Conservation (phyloP, 1,284 basidiomycete genomes). For the Marasmius tenuissimus region DNA sequence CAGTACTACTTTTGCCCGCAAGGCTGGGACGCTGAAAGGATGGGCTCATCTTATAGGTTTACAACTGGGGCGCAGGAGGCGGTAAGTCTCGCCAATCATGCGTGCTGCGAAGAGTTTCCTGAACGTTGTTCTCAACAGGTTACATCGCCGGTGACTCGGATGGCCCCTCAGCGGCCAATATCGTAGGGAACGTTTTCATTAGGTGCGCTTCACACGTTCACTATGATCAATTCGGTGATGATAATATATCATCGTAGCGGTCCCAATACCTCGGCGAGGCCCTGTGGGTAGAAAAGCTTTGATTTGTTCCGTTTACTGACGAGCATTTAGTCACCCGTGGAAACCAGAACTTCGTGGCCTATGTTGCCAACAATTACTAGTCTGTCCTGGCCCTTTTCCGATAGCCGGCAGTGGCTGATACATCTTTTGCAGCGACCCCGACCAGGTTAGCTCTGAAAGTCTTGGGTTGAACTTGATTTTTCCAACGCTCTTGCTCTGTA, state of each 20-base stretch:
- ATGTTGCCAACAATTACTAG: slow-evolving; percentile 33
- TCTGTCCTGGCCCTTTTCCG: neutral
- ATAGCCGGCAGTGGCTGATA: neutral
- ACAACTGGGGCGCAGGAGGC: slow-evolving; percentile 36
- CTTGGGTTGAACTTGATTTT: neutral
- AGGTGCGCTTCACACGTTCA: slow-evolving; percentile 19
- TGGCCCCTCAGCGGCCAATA: slow-evolving; percentile 33
- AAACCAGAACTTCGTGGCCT: slow-evolving; percentile 37
- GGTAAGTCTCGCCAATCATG: neutral
- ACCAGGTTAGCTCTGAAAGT: slow-evolving; percentile 19
- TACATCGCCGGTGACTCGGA: slow-evolving; percentile 38
- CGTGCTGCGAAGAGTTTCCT: neutral
- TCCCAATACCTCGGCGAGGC: slow-evolving; percentile 26
- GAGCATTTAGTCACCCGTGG: slow-evolving; percentile 31
- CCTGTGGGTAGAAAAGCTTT: slow-evolving; percentile 19
- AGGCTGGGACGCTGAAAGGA: neutral
- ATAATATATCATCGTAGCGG: slow-evolving; percentile 15
- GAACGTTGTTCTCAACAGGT: slow-evolving; percentile 9
- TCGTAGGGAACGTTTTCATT: slow-evolving; percentile 36
- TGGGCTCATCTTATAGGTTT: slow-evolving; percentile 23
- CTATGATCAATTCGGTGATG: neutral
- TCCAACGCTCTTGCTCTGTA: slow-evolving; percentile 7
- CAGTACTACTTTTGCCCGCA: slow-evolving; percentile 2
- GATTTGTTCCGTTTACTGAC: neutral
- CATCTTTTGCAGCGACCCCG: slow-evolving; percentile 21